Conservation (phyloP, 2,329 filamentous ascomycete species). For the Xylogone sp. region DNA sequence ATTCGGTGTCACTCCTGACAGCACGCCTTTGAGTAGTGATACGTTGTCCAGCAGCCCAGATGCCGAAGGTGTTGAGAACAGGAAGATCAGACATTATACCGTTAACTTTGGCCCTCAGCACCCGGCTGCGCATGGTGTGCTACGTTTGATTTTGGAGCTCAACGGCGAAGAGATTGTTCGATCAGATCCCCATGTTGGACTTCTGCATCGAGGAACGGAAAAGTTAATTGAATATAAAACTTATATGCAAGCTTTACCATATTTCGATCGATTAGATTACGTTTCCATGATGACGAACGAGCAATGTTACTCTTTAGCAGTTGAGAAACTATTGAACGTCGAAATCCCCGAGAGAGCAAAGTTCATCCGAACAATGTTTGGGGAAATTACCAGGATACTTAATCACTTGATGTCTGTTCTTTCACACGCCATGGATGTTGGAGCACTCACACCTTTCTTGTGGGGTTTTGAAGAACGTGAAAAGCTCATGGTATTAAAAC, state of each 20-base stretch:
- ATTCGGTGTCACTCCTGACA: constrained; percentile 44
- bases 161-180: constrained; percentile 97
- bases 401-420: constrained; percentile 98
- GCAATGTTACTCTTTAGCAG: constrained; percentile 91
- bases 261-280: constrained; percentile 98
- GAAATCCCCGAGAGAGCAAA: constrained; percentile 95
- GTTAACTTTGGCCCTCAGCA: constrained; percentile 99
- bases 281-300: constrained; percentile 99
- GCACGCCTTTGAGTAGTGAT: constrained; percentile 59
- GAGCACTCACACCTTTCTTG: constrained; percentile 94
- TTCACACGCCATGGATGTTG: constrained; percentile 98
- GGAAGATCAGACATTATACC: constrained; percentile 97
- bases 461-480: constrained; percentile 99
- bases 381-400: constrained; percentile 86
- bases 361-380: constrained; percentile 94
- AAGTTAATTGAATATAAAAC: constrained; percentile 99
- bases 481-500: constrained; percentile 84
- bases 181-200: constrained; percentile 92
- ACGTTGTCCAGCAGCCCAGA: constrained; percentile 41
- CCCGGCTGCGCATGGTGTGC: constrained; percentile 95
- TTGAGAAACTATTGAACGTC: constrained; percentile 96
- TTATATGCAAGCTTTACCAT: constrained; percentile 94
- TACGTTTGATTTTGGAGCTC: constrained; percentile 94
- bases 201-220: constrained; percentile 95
- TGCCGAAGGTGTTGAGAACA: constrained; percentile 47